Evolutionary conservation across 139 green algal species (phyloP), one percentile per base, ranked within the genome.

Genomic region (Nannochloris sp.): DNA sequence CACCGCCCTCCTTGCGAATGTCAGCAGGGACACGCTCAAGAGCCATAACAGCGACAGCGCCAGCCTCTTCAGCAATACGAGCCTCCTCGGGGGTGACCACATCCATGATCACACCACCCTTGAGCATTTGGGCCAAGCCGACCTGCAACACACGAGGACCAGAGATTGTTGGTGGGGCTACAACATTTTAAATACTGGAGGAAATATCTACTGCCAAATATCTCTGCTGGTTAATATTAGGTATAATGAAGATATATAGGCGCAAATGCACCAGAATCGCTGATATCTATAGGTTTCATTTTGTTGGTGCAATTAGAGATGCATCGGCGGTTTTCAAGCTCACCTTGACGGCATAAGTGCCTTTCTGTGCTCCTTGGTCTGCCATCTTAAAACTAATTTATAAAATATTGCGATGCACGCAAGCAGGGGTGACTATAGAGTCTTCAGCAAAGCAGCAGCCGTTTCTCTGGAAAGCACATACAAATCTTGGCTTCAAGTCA

Each of bases 101-200:
- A 63, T 99, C 95, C 95, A 99, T 99, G 74, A 99, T 99, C 33
- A 97, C 89, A 42, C 95, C 95, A 47, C 94, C 94, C 86, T 76
- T 99, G 14, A 99, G 78, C 92, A 98, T 99, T 83, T 99, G 94
- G 3, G 93, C 93, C 6, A 98, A 80, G 23, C 93, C 93, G 5
- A 92, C 90, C 91, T 97, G 78, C 59, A 80, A 25, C 32, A 65
- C 9, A 6, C 9, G n/a, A 8, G 10, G n/a, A 32, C 9, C 25
- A 35, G 27, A 60, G 12, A 10, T 60, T 15, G 54, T 44, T 47
- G 54, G 6, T 61, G 9, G 54, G 15, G 29, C 15, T 61, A 7
- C 29, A 5, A 61, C 61, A 73, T 33, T 15, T 39, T 7, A 5
- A 24, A 37, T 15, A n/a, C n/a, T n/a, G n/a, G n/a, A n/a, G n/a